Evolutionary conservation across 2,329 filamentous ascomycete species (phyloP), one percentile per base, ranked within the genome.

Genomic region (Colletotrichum paranaense): DNA sequence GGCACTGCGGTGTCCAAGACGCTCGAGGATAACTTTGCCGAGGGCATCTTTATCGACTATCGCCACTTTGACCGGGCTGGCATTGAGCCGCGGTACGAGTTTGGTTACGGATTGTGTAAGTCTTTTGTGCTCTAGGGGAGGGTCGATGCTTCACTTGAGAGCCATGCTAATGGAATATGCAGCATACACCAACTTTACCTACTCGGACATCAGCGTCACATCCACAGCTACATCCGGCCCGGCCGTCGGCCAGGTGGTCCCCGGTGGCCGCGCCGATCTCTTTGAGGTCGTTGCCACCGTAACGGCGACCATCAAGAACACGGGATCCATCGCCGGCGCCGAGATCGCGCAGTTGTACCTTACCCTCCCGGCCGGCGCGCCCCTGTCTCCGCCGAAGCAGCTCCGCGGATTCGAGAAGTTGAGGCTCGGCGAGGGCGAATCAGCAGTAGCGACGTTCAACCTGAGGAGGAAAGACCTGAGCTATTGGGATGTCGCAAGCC

Each of bases 141-240:
- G 30, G 9, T 30, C 9, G 30, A 30, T 2, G 30, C 30, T 30
- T 32, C 9, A 53, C 16, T 59, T 26, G 58, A 53, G 6, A 19
- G 19, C 12, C 5, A 26, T 35, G 7, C 53, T 74, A 4, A 72
- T 49, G 11, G 8, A 46, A 28, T 3, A 1, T 62, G 30, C 72
- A 88, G 92, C 91, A 16, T 94, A 94, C 82, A 93, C 93, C 1
- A 91, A 87, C 30, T 94, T 93, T 81, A 86, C 86, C 35, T 92
- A 91, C 79, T 86, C 88, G 19, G 82, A 85, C 70, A 83, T 92
- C 12, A 82, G 82, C 35, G 76, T 85, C 62, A 79, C 81, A 5
- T 82, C 83, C 4, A 79, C 79, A 9, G 82, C 81, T 8, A 80
- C 74, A 1, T 79, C 85, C 0, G 85, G 84, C 12, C 81, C 85